Evolutionary conservation across 345 rosid genomes (phyloP), one percentile per base, ranked within the genome.

Genomic region (Capsella bursapastoris): DNA sequence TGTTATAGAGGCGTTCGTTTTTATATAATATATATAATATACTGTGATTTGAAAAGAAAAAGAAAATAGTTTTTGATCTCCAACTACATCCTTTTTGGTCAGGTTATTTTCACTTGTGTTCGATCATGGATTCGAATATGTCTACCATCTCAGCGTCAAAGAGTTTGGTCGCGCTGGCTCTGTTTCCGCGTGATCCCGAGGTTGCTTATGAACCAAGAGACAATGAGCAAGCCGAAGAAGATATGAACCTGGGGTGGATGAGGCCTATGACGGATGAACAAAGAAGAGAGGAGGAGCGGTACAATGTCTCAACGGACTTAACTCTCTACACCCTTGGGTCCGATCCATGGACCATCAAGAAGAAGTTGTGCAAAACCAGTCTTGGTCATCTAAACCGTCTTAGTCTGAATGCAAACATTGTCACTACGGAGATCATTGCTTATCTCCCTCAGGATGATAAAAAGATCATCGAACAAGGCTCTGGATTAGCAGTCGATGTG

Each of bases 321-420:
- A n/a, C 32, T 25, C 32, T 52, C 32, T 11, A 25, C n/a, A 25
- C 57, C 25, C 25, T 0, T 22, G 25, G 25, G 25, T 22, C 25
- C 7, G 32, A 52, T 25, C 57, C 32, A 31, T 57, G 61, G 61
- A 57, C 40, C 61, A 14, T 57, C 25, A 34, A 15, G 43, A 57
- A 8, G 43, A 13, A 8, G 34, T 9, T 57, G 22, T 8, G 25
- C 41, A 4, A 5, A 5, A 14, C 22, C 14, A 11, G 8, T 7
- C 7, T 57, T 32, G 38, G 62, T 27, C 4, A 27, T 27, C 34
- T 27, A 12, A 12, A 12, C 15, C 43, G 8, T 10, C 57, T 52
- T 15, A 11, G 4, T 4, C 13, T 57, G 15, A n/a, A 34, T 2
- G 41, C 0, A 8, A 32, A 13, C 22, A 4, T 16, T 4, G 43